Conservation (phyloP, 768 basidiomycete genomes). For the Infundibulicybe gibba region DNA sequence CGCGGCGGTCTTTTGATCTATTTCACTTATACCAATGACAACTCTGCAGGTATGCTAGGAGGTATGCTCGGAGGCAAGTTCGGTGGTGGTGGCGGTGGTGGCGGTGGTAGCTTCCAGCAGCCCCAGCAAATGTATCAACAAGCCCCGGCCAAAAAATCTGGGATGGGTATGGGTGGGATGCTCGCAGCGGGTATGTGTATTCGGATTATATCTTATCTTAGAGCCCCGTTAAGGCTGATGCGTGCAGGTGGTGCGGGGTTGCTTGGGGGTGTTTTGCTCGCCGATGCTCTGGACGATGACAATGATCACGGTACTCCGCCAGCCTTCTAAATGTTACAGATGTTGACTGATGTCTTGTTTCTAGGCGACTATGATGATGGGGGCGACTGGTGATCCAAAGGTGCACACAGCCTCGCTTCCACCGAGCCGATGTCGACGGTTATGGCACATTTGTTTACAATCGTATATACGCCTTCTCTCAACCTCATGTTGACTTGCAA, state of each 20-base stretch:
- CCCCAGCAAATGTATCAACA: slow-evolving; percentile 34
- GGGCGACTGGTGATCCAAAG: slow-evolving; percentile 9
- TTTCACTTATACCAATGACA: not conserved
- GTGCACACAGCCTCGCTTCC: not conserved
- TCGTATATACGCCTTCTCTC: too few species aligned
- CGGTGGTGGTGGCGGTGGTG: slow-evolving; percentile 11
- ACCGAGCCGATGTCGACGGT: too few species aligned
- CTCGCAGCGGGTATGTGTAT: slow-evolving; percentile 37
- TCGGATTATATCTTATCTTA: slow-evolving; percentile 1
- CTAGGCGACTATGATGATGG: slow-evolving; percentile 13
- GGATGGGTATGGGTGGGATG: slow-evolving; percentile 47
- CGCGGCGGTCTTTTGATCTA: not conserved
- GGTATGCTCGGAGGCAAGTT: slow-evolving; percentile 15
- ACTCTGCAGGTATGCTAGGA: slow-evolving; percentile 1
- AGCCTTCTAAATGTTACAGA: slow-evolving; percentile 2
- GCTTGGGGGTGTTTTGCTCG: slow-evolving; percentile 59
- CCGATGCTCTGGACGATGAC: slow-evolving; percentile 32
- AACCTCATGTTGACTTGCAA: too few species aligned
- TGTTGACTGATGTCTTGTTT: not conserved
- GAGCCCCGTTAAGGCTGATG: slow-evolving; percentile 2
- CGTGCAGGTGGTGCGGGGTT: slow-evolving; percentile 55
- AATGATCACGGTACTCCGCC: slow-evolving; percentile 14
- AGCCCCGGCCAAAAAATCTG: slow-evolving; percentile 38
- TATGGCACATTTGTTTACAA: too few species aligned
- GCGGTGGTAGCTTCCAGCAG: slow-evolving; percentile 16